Evolutionary conservation across 345 rosid genomes (phyloP), one percentile per base, ranked within the genome.

Genomic region (Hypericum androsaemum): DNA sequence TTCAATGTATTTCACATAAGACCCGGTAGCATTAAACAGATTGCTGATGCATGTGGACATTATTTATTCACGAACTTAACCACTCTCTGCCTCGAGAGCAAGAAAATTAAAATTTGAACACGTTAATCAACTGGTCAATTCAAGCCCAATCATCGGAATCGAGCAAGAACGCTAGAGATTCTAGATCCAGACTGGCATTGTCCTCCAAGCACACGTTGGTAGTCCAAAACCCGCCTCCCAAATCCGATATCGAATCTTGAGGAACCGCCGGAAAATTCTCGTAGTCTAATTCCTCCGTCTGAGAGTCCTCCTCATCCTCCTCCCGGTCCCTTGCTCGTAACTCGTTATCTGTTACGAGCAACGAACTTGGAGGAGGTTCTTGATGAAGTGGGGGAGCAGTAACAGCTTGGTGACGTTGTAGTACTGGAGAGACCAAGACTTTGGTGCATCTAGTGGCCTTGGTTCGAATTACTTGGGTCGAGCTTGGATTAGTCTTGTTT

Each of bases 81-180:
- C 32, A 22, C 32, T 22, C 4, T 22, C 1, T 22, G 32, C 32
- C 32, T 22, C 32, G 32, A 22, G 32, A 22, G 32, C 32, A 22
- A 22, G 32, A 4, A 22, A 22, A 22, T 22, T 22, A 22, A 22
- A 22, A 1, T 4, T 22, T 4, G 32, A 22, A 22, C 32, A 22
- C 4, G 32, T 22, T 22, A 22, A 22, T 22, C 32, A 22, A 22
- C 32, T 1, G 32, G 16, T 15, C 37, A 47, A 41, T 7, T 64
- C 47, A 69, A 5, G 68, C 52, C 79, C 74, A 74, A 9, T 72
- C 73, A 7, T 61, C 72, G 5, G 64, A 11, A 10, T 77, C 69
- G 12, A 77, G 71, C 53, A 77, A 50, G 38, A 47, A 65, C 6
- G 76, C 60, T 41, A 65, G 40, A 13, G 78, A 65, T 0, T 72